phyloP scores from a whole-genome alignment of 2,329 filamentous ascomycete genomes.

The Colletotrichum sojae region DNA sequence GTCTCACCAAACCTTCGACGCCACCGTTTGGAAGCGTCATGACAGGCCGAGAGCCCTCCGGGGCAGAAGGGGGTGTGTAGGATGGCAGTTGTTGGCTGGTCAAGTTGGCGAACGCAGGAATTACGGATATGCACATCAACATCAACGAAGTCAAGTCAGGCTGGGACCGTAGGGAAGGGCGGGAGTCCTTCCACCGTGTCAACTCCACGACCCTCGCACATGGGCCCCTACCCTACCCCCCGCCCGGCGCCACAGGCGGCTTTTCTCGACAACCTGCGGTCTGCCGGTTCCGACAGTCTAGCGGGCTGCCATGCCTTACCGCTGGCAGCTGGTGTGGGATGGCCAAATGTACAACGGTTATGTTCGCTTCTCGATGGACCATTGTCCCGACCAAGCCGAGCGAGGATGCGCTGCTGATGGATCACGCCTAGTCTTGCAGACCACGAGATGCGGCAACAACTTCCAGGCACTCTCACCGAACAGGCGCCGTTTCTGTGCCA shows the following conservation, averaged over 20 bases:
- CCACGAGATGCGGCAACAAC: slow-evolving; percentile 11
- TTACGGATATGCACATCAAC: neutral
- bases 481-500: no score
- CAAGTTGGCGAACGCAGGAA: no score
- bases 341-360: neutral
- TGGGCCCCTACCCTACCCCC: slow-evolving; percentile 4
- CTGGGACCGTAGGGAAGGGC: neutral
- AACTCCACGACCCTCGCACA: neutral
- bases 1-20: slow-evolving; percentile 17
- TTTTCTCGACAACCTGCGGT: slow-evolving; percentile 15
- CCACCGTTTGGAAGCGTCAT: slow-evolving; percentile 4
- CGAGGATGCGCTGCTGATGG: slow-evolving; percentile 6
- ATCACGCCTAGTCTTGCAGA: slow-evolving; percentile 5
- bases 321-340: slow-evolving; percentile 1
- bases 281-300: slow-evolving; percentile 9
- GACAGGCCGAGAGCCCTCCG: neutral
- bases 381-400: slow-evolving; percentile 20
- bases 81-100: no score
- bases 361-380: slow-evolving; percentile 4
- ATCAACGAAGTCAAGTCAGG: neutral
- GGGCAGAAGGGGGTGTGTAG: no score
- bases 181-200: slow-evolving; percentile 10
- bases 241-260: slow-evolving; percentile 29
- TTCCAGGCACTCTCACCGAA: slow-evolving; percentile 3
- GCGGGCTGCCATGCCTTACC: slow-evolving; percentile 1